Percentiles rank a stretch among this genome's conserved stretches.
Conservation (phyloP, 2,329 filamentous ascomycete genomes). For the Ramularia collo-cygni region DNA sequence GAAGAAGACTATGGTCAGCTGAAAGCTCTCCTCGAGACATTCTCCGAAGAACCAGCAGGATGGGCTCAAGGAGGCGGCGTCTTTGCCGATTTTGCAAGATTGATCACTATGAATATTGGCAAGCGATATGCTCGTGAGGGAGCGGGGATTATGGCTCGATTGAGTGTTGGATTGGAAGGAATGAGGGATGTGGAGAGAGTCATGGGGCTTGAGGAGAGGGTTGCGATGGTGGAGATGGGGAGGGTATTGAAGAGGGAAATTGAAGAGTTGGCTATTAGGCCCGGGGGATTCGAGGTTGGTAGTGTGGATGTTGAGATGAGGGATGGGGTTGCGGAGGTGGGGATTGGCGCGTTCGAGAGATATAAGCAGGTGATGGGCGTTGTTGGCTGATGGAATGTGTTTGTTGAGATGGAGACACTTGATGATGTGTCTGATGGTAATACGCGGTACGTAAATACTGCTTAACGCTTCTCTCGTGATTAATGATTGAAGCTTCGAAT, state of each 20-base stretch:
- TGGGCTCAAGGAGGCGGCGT: constrained; percentile 78
- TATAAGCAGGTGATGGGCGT: constrained; percentile 62
- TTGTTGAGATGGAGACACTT: too few relatives aligned
- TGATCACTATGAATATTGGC: constrained; percentile 19
- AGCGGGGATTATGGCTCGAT: constrained; percentile 20
- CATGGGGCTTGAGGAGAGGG: constrained; percentile 48
- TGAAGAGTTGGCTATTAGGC: constrained; percentile 31
- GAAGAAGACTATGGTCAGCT: constrained; percentile 70
- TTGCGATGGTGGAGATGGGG: constrained; percentile 77
- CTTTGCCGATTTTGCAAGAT: constrained; percentile 42
- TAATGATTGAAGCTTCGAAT: too few relatives aligned
- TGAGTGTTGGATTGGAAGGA: constrained; percentile 32
- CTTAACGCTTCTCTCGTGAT: too few relatives aligned
- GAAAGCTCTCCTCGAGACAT: constrained; percentile 62
- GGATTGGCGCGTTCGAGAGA: constrained; percentile 39
- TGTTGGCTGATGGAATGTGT: constrained; percentile 74
- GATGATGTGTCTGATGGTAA: too few relatives aligned
- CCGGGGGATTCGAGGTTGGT: constrained; percentile 13
- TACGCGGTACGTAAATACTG: too few relatives aligned
- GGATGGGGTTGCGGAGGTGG: constrained; percentile 32
- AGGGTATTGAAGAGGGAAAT: constrained; percentile 63
- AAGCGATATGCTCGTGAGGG: constrained; percentile 29
- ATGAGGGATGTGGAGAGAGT: constrained; percentile 38
- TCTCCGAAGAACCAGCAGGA: constrained; percentile 50
- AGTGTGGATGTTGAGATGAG: constrained; percentile 23